A percentile compares a stretch with the other conserved stretches of the same genome.
Evolutionary conservation across 148 eudicot genomes (phyloP).

Genomic region (Euryodendron excelsum): DNA sequence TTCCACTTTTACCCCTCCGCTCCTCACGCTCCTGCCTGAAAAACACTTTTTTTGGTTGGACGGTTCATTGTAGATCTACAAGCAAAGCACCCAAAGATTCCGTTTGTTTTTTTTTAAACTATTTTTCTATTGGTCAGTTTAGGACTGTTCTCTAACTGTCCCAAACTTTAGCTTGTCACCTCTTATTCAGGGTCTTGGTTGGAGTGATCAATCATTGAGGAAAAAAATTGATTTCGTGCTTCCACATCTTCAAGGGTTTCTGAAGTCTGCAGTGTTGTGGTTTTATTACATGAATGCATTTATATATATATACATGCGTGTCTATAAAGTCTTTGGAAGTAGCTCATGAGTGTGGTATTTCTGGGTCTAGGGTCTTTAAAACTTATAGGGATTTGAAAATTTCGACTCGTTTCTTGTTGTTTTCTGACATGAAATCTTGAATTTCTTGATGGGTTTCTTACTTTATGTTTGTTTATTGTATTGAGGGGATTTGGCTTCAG

Average conservation of each 20-base stretch:
- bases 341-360: neutral
- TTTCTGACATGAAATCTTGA: neutral
- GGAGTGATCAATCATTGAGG: slow-evolving; percentile 13
- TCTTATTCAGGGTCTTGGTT: slow-evolving; percentile 8
- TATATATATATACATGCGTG: too few relatives aligned
- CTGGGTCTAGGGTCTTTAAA: slow-evolving; percentile 4
- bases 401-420: neutral
- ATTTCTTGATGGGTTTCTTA: neutral
- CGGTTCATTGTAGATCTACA: slow-evolving; percentile 13
- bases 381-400: neutral
- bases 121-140: neutral
- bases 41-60: neutral
- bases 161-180: neutral
- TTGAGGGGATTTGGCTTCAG: neutral
- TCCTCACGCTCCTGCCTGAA: slow-evolving; percentile 12
- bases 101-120: neutral
- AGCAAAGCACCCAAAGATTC: slow-evolving; percentile 1
- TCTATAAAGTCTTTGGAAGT: neutral
- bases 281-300: neutral
- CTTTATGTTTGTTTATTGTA: neutral
- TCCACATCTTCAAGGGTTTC: neutral
- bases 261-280: neutral
- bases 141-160: neutral
- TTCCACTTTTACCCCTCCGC: slow-evolving; percentile 6
- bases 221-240: neutral